Base-by-base conservation (phyloP, 495 filamentous ascomycete genomes). In the Trichoderma asperelloides region DNA sequence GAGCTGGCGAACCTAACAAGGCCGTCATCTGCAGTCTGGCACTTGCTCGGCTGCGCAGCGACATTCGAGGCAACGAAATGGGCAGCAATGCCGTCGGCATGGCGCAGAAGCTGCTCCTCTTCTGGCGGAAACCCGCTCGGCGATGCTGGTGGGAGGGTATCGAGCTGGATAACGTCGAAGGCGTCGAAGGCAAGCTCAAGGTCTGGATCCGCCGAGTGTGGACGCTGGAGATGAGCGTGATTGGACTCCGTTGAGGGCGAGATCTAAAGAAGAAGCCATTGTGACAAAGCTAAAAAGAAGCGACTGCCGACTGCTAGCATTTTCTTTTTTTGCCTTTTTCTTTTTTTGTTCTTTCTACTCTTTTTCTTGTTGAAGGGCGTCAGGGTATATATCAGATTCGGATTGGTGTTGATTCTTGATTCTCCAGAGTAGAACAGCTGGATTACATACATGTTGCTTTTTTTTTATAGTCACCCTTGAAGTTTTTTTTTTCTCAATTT, bases 91-190 rank as follows among this genome's bases (percentile, higher is more conserved):
- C 92, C 0, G 91, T 97, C 18, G 93, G 93, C 27, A 99, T 99
- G 95, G 95, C 95, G 13, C 95, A 99, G 77, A 99, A 99, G 80
- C 86, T 99, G 51, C 83, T 99, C 18, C 84, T 99, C 1, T 99
- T 99, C 80, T 99, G 95, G 95, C 84, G 95, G 69, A 99, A 99
- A 76, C 95, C 95, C 9, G 95, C 95, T 28, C 84, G 95, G 62
- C 83, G 95, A 74, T 99, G 95, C 80, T 99, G 95, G 95, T 99
- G 95, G 95, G 95, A 98, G 75, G 96, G 95, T 11, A 89, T 97
- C n/a, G 94, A 97, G 73, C 81, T 99, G 25, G 85, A 92, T 21
- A 78, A 89, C 66, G 91, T 99, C 16, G 96, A 97, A 63, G 95
- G 95, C 13, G 86, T 97, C 18, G 88, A 96, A 43, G 96, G 95